Conservation (phyloP, 2,329 filamentous ascomycete species). For the Aspergillus proliferans region DNA sequence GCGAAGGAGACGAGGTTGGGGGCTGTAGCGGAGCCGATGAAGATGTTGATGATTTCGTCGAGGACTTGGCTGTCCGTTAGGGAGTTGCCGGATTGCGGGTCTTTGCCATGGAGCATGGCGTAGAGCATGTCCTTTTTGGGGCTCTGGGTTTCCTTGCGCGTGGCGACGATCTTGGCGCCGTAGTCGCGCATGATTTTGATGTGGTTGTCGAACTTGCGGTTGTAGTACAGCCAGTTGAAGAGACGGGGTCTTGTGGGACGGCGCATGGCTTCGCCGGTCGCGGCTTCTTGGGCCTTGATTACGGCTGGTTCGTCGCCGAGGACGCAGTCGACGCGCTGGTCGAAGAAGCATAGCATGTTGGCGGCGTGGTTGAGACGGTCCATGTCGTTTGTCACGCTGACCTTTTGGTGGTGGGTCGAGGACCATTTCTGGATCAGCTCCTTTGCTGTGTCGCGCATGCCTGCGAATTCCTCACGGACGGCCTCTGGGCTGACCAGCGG, state of each 20-base stretch:
- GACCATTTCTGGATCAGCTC: conserved; percentile 50
- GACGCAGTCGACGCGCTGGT: conserved; percentile 46
- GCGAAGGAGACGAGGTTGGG: conserved; percentile 60
- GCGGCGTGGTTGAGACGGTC: conserved; percentile 51
- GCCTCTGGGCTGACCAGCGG: conserved; percentile 41
- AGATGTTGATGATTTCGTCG: conserved; percentile 64
- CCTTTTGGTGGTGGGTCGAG: conserved; percentile 30
- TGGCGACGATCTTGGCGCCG: conserved; percentile 52
- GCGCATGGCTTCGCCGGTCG: conserved; percentile 52
- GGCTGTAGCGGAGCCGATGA: conserved; percentile 63
- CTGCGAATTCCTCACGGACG: conserved; percentile 37
- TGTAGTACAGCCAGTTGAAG: conserved; percentile 49
- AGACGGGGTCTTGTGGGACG: conserved; percentile 48
- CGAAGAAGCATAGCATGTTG: conserved; percentile 47
- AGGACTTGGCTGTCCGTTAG: conserved; percentile 57
- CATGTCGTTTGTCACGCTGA: conserved; percentile 47
- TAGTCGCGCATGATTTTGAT: conserved; percentile 52
- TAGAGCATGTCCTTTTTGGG: conserved; percentile 57
- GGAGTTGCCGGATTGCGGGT: conserved; percentile 55
- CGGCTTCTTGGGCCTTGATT: conserved; percentile 49
- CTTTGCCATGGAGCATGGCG: conserved; percentile 52
- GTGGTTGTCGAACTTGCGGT: conserved; percentile 49
- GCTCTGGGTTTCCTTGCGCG: conserved; percentile 49
- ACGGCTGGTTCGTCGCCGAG: conserved; percentile 44
- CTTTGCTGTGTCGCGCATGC: conserved; percentile 45